phyloP scores from a whole-genome alignment of 768 basidiomycete genomes.

The Tricholomella constricta region DNA sequence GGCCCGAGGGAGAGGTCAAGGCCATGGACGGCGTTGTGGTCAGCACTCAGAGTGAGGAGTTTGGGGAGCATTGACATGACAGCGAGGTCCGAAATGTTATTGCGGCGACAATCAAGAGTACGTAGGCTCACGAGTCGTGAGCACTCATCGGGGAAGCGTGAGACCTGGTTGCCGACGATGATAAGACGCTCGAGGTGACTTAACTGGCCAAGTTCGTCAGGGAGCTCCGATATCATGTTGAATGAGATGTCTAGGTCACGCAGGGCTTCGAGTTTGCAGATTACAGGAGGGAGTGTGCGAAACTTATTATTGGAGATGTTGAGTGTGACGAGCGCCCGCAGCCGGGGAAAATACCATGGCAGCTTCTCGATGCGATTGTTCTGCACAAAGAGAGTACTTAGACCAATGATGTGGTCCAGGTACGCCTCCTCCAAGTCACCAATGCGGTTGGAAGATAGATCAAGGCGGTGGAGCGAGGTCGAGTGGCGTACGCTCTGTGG shows the following conservation, averaged over 20 bases:
- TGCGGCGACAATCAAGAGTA: slow-evolving; percentile 83
- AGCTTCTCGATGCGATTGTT: slow-evolving; percentile 91
- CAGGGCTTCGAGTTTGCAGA: slow-evolving; percentile 73
- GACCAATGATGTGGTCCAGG: slow-evolving; percentile 72
- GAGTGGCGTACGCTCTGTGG: slow-evolving; percentile 83
- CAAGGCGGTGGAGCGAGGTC: slow-evolving; percentile 72
- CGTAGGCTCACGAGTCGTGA: slow-evolving; percentile 57
- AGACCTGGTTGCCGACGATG: slow-evolving; percentile 85
- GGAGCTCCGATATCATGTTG: slow-evolving; percentile 83
- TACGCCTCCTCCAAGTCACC: slow-evolving; percentile 84
- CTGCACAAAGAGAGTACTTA: slow-evolving; percentile 73
- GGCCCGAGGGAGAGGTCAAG: slow-evolving; percentile 80
- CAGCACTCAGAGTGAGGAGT: slow-evolving; percentile 69
- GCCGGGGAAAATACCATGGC: slow-evolving; percentile 80
- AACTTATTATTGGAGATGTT: slow-evolving; percentile 99
- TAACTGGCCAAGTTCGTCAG: slow-evolving; percentile 76
- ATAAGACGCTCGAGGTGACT: slow-evolving; percentile 67
- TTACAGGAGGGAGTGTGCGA: slow-evolving; percentile 66
- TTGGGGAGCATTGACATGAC: slow-evolving; percentile 68
- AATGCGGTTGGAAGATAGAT: slow-evolving; percentile 91
- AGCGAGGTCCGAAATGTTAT: slow-evolving; percentile 76
- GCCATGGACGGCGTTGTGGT: slow-evolving; percentile 81
- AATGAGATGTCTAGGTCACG: slow-evolving; percentile 92
- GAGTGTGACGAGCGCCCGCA: slow-evolving; percentile 70
- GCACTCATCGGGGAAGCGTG: slow-evolving; percentile 67